Evolutionary conservation across 2,329 filamentous ascomycete species (phyloP).

Genomic region (Sclerotinia minor): DNA sequence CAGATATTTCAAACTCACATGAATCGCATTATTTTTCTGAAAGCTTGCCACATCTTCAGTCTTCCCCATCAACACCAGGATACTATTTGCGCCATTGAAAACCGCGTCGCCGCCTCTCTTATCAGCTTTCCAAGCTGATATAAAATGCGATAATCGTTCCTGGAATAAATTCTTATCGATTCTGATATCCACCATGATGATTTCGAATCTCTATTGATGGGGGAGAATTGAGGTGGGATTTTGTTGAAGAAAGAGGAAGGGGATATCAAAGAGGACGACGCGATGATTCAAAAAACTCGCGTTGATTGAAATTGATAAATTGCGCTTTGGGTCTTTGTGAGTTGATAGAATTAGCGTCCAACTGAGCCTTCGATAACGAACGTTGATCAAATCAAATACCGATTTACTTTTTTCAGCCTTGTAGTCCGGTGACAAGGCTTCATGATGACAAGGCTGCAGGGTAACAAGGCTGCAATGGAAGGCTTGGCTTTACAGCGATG

Average conservation of each 20-base stretch:
- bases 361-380: constrained; percentile 3
- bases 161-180: constrained; percentile 95
- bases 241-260: constrained; percentile 22
- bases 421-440: not conserved
- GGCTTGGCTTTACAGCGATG: not conserved
- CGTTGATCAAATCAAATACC: not conserved
- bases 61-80: constrained; percentile 92
- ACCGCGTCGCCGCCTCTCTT: constrained; percentile 82
- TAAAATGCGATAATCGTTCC: constrained; percentile 83
- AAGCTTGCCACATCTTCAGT: constrained; percentile 84
- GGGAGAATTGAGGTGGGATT: constrained; percentile 30
- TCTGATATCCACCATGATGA: constrained; percentile 71
- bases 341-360: constrained; percentile 8
- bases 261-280: constrained; percentile 28
- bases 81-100: constrained; percentile 83
- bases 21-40: constrained; percentile 94
- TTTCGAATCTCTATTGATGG: constrained; percentile 33
- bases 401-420: constrained; percentile 11
- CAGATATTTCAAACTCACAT: constrained; percentile 60
- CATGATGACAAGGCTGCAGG: not conserved
- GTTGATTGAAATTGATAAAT: constrained; percentile 28
- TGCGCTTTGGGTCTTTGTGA: constrained; percentile 7
- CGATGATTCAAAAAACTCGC: constrained; percentile 32
- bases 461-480: not conserved
- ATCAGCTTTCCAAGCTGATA: constrained; percentile 94